Conservation (phyloP, 306 rosid genomes). For the Datisca glomerata region DNA sequence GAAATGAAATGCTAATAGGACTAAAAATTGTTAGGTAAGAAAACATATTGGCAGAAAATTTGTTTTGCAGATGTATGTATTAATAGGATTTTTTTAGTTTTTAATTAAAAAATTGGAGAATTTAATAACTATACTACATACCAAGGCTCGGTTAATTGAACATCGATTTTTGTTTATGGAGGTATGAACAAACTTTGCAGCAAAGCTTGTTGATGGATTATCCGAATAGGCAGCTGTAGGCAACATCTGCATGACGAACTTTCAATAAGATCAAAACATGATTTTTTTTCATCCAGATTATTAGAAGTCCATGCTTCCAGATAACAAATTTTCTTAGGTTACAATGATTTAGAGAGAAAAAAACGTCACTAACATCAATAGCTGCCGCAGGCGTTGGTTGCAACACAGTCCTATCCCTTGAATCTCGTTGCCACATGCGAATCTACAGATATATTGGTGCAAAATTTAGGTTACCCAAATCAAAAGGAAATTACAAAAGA, state of each 20-base stretch:
- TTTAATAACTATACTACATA: constrained; percentile 29
- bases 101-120: constrained; percentile 6
- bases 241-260: constrained; percentile 56
- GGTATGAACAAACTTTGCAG: constrained; percentile 90
- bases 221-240: constrained; percentile 84
- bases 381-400: constrained; percentile 91
- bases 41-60: too few relatives aligned
- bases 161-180: constrained; percentile 91
- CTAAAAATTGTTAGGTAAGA: too few relatives aligned
- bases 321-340: too few relatives aligned
- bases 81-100: too few relatives aligned
- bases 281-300: neutral
- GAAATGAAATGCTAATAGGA: too few relatives aligned
- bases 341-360: neutral
- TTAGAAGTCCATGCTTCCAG: too few relatives aligned
- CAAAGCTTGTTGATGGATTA: constrained; percentile 94
- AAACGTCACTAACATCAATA: constrained; percentile 56
- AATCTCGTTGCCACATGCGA: constrained; percentile 90
- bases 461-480: constrained; percentile 8
- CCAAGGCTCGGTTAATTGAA: constrained; percentile 85
- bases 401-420: constrained; percentile 77
- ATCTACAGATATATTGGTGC: constrained; percentile 32
- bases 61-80: too few relatives aligned
- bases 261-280: constrained; percentile 5
- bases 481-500: constrained; percentile 7